A percentile compares a stretch with the other conserved stretches of the same genome.
phyloP scores from a whole-genome alignment of 164 flowering plant species.

The Buxus sempervirens region DNA sequence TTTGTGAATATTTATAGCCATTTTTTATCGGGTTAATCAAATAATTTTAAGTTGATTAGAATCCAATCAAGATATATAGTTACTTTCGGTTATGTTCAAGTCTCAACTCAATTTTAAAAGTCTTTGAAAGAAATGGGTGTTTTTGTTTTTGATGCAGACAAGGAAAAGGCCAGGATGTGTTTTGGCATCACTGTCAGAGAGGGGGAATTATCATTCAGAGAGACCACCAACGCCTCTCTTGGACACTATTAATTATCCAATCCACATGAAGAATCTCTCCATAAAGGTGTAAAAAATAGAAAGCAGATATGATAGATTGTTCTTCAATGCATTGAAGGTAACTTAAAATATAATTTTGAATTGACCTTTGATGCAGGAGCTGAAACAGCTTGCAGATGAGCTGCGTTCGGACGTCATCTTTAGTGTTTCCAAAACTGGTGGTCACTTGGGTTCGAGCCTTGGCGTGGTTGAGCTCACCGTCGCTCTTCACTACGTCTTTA shows the following conservation, averaged over 20 bases:
- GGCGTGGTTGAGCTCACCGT: constrained; percentile 96
- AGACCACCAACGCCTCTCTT: constrained; percentile 92
- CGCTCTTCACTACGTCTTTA: constrained; percentile 94
- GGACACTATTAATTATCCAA: constrained; percentile 94
- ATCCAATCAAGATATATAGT: neutral
- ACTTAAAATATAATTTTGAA: too few relatives aligned
- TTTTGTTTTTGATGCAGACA: constrained; percentile 38
- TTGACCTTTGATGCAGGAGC: constrained; percentile 47
- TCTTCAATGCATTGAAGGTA: neutral
- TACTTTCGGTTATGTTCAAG: constrained; percentile 2
- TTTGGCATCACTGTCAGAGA: constrained; percentile 71
- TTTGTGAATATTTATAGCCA: neutral
- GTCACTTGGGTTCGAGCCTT: constrained; percentile 95
- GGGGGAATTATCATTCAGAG: constrained; percentile 68
- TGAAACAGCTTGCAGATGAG: constrained; percentile 88
- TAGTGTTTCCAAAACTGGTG: constrained; percentile 90
- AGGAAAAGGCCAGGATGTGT: constrained; percentile 51
- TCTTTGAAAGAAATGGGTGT: constrained; percentile 22
- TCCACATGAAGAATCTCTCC: constrained; percentile 97
- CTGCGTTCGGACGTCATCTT: constrained; percentile 83
- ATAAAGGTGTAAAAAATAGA: constrained; percentile 40
- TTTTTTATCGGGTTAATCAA: constrained; percentile 2
- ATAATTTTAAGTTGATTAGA: neutral
- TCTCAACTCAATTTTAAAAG: neutral
- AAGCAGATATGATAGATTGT: neutral